Evolutionary conservation across 352 stramenopile species (phyloP).

Genomic region (Hyaloperonospora brassicae): DNA sequence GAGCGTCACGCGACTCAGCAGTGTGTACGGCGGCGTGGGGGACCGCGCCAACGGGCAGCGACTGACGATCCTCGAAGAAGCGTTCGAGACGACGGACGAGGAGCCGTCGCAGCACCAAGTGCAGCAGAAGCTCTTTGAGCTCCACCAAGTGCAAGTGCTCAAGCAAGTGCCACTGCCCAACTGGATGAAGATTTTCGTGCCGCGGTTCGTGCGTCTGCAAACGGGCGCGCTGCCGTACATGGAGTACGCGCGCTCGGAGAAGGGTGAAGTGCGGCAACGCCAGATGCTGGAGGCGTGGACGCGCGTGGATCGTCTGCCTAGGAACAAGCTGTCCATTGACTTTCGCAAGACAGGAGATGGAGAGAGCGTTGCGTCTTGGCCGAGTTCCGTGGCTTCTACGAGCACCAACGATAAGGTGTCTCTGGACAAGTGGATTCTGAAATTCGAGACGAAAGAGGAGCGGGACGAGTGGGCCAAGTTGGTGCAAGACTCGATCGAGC

Average conservation of each 20-base stretch:
- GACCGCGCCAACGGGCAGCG: conserved; percentile 12
- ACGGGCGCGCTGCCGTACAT: conserved; percentile 54
- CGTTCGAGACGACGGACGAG: conserved; percentile 19
- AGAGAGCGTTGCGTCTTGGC: conserved; percentile 13
- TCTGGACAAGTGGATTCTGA: conserved; percentile 55
- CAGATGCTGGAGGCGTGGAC: conserved; percentile 55
- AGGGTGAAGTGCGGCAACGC: conserved; percentile 49
- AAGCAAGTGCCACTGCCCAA: conserved; percentile 59
- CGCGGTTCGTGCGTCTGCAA: conserved; percentile 50
- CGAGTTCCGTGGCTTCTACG: conserved; percentile 10
- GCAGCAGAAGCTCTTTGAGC: conserved; percentile 46
- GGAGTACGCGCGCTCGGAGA: conserved; percentile 51
- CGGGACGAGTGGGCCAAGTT: conserved; percentile 53
- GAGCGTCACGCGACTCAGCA: conserved; percentile 30
- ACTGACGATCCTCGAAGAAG: conserved; percentile 28
- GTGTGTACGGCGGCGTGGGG: conserved; percentile 24
- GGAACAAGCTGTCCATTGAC: conserved; percentile 65
- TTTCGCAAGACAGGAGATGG: conserved; percentile 35
- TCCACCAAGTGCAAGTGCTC: conserved; percentile 39
- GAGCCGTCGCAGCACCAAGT: conserved; percentile 34
- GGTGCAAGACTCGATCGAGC: conserved; percentile 54
- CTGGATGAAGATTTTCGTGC: conserved; percentile 77
- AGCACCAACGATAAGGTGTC: conserved; percentile 25
- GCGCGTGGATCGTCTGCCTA: conserved; percentile 46
- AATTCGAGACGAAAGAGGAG: conserved; percentile 68